Percentiles rank a stretch among this genome's conserved stretches.
phyloP scores from a whole-genome alignment of 2,329 filamentous ascomycete genomes.

The Cladosporium sp. region DNA sequence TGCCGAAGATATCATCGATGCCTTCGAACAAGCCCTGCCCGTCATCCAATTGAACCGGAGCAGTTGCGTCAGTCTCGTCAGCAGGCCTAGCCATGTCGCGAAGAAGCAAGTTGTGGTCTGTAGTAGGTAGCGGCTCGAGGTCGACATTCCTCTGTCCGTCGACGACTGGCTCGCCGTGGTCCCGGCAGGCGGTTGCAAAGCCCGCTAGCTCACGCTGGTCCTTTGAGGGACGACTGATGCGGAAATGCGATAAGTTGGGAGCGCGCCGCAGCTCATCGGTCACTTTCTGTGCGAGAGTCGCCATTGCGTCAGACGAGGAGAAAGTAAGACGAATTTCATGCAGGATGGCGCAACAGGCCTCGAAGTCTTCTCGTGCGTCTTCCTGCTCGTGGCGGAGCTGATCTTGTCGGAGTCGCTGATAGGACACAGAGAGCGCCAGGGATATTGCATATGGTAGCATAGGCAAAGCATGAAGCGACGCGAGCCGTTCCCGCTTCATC shows the following conservation, averaged over 20 bases:
- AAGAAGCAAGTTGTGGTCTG: not conserved
- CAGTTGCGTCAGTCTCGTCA: not conserved
- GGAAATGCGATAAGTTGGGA: constrained; percentile 30
- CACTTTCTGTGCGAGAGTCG: constrained; percentile 36
- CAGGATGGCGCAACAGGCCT: constrained; percentile 46
- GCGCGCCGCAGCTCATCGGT: constrained; percentile 33
- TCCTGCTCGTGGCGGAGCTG: constrained; percentile 50
- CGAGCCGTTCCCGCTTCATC: constrained; percentile 49
- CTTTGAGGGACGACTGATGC: constrained; percentile 25
- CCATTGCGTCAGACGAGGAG: constrained; percentile 50
- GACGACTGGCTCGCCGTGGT: constrained; percentile 16
- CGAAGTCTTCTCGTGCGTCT: constrained; percentile 47
- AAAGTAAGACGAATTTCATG: constrained; percentile 46
- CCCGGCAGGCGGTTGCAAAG: constrained; percentile 15
- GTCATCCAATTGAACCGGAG: constrained; percentile 1
- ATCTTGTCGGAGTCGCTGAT: constrained; percentile 57
- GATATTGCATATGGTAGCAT: constrained; percentile 58
- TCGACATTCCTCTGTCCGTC: constrained; percentile 6
- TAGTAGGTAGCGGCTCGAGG: constrained; percentile 7
- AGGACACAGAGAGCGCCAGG: constrained; percentile 57
- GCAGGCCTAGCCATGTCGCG: not conserved
- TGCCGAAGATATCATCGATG: constrained; percentile 37
- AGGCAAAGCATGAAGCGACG: constrained; percentile 53
- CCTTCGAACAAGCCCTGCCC: constrained; percentile 32
- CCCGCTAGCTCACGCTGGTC: constrained; percentile 13